These are phyloP conservation scores for Trichomonas tenax DNA, from an alignment of 208 protist species.

Conservation along the genomic window DNA sequence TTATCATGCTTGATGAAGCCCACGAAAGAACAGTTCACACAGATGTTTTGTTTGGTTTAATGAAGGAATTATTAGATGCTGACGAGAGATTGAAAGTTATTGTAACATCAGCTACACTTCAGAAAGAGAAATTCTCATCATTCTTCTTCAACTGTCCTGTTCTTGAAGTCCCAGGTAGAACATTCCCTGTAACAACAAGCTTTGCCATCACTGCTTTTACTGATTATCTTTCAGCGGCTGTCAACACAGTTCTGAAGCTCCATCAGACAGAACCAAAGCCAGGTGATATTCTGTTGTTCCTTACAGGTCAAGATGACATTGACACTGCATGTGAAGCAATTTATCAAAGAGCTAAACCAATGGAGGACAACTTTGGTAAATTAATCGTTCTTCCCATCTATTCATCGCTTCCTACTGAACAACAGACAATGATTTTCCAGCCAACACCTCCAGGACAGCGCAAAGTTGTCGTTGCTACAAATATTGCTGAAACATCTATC, in stretches of 20 bases:
- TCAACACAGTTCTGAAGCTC: slow-evolving; percentile 88
- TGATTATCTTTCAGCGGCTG: slow-evolving; percentile 84
- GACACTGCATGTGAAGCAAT: slow-evolving; percentile 89
- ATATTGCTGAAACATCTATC: slow-evolving; percentile 97
- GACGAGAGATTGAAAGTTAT: slow-evolving; percentile 71
- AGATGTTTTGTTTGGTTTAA: slow-evolving; percentile 87
- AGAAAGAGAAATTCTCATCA: slow-evolving; percentile 82
- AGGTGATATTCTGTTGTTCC: slow-evolving; percentile 94
- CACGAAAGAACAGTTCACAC: slow-evolving; percentile 95
- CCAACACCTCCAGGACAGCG: slow-evolving; percentile 48
- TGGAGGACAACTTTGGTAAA: slow-evolving; percentile 32
- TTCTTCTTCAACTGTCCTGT: slow-evolving; percentile 88
- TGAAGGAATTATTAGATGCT: slow-evolving; percentile 66
- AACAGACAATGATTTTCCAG: slow-evolving; percentile 91
- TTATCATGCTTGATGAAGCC: slow-evolving; percentile 96
- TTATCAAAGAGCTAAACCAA: slow-evolving; percentile 58
- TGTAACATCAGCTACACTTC: slow-evolving; percentile 89
- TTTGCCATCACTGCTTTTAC: slow-evolving; percentile 60
- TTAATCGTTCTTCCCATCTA: slow-evolving; percentile 84
- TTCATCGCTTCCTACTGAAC: slow-evolving; percentile 78
- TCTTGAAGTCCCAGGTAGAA: slow-evolving; percentile 85
- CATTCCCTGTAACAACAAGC: slow-evolving; percentile 74
- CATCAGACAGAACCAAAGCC: slow-evolving; percentile 71
- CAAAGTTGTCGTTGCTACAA: slow-evolving; percentile 82
- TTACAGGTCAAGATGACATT: slow-evolving; percentile 90